Evolutionary conservation across 352 stramenopile genomes (phyloP).

Genomic region (Pythium oligandrum): DNA sequence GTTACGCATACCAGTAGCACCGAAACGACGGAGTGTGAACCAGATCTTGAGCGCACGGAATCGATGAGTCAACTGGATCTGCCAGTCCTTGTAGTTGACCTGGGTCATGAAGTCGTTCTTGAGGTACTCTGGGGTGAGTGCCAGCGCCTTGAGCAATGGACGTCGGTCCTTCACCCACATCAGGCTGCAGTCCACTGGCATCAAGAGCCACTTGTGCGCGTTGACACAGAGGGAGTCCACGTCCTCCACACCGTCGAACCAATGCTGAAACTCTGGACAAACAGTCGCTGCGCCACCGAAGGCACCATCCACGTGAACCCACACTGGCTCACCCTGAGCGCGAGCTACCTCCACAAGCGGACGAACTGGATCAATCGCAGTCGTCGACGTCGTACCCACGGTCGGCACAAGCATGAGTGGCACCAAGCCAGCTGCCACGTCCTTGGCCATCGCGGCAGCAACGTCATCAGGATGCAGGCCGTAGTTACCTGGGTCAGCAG

Average conservation of each 20-base stretch:
- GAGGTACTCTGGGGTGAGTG: constrained; percentile 62
- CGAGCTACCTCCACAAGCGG: constrained; percentile 33
- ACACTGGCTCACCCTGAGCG: constrained; percentile 35
- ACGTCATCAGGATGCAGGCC: constrained; percentile 44
- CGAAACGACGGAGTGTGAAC: constrained; percentile 65
- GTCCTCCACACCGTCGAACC: constrained; percentile 48
- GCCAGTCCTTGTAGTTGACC: constrained; percentile 72
- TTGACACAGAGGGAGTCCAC: constrained; percentile 71
- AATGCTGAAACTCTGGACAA: constrained; percentile 46
- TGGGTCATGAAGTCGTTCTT: constrained; percentile 65
- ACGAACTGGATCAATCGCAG: constrained; percentile 48
- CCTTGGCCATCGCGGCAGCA: constrained; percentile 38
- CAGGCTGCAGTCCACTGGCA: constrained; percentile 60
- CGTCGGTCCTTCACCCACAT: constrained; percentile 59
- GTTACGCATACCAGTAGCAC: constrained; percentile 40
- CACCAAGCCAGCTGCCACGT: constrained; percentile 40
- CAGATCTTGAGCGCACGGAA: constrained; percentile 71
- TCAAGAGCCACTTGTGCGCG: constrained; percentile 72
- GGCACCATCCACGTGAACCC: constrained; percentile 61
- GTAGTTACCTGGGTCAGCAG: constrained; percentile 45
- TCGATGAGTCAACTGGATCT: constrained; percentile 61
- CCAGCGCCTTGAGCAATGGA: constrained; percentile 48
- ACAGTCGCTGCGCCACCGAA: constrained; percentile 51
- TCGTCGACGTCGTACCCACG: constrained; percentile 56
- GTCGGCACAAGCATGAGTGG: constrained; percentile 63